Evolutionary conservation across 176 grass and related monocot genomes (phyloP), one percentile per base, ranked within the genome.

Genomic region (Carex littledalei): DNA sequence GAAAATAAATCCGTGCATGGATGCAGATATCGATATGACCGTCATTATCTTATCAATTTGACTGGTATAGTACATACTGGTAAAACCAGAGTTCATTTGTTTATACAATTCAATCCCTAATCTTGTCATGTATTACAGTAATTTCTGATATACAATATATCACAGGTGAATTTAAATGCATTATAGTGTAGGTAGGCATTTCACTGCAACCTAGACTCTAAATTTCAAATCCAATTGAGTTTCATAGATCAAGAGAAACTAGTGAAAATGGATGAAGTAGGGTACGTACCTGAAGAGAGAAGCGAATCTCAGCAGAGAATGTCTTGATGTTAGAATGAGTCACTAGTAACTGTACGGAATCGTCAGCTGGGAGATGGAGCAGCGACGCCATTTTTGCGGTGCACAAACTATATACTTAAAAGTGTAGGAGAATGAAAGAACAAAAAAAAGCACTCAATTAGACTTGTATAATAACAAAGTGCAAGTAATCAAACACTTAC

Each of bases 311-410:
- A 5, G 93, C 58, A 56, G 93, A 91, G 86, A 95, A 98, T 61
- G 87, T 88, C 75, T 91, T 84, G 85, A 98, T 84, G 80, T 94
- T 98, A 85, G 95, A 93, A 84, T 98, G 95, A 43, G 93, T 92
- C 70, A 98, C 80, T 32, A 90, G 54, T 31, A 98, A 87, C 58
- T 90, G 22, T 49, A 95, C 93, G 55, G 89, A 86, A 74, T 98
- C 93, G 59, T 98, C 93, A 18, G 69, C 75, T 32, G 95, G 93
- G 3, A 94, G 89, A 75, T 94, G 91, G 14, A 92, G 90, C 88
- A 87, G 88, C 29, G 84, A 90, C 13, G 94, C 71, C 71, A 66
- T 29, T 63, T 67, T 56, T 41, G 70, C 70, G 26, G 35, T 37
- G 62, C 62, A 64, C 62, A 22, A 29, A 29, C 29, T 29, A 29